Percentiles rank a stretch among this genome's conserved stretches.
Conservation (phyloP, 352 stramenopile genomes). For the Pythium oligandrum region DNA sequence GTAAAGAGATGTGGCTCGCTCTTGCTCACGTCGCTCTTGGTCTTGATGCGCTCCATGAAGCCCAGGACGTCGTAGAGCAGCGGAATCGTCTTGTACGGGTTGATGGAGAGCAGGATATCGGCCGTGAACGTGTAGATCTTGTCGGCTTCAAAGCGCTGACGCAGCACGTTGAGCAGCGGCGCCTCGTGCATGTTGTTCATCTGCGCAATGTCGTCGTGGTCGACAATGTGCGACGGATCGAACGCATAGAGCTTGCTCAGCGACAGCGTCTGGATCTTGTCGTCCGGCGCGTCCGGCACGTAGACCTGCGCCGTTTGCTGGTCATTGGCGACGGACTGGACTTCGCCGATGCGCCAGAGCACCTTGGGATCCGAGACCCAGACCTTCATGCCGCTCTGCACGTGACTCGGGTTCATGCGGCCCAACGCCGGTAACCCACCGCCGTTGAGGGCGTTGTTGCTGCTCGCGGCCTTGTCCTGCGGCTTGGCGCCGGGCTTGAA, state of each 20-base stretch:
- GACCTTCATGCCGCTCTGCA: constrained; percentile 55
- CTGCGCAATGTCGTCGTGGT: constrained; percentile 79
- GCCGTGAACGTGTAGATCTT: constrained; percentile 87
- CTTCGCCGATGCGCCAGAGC: constrained; percentile 76
- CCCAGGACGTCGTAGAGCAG: constrained; percentile 74
- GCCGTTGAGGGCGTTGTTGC: constrained; percentile 3
- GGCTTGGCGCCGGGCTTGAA: neutral
- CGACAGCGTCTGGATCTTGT: constrained; percentile 48
- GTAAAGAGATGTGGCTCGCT: constrained; percentile 67
- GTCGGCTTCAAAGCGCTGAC: constrained; percentile 72
- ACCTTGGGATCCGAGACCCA: constrained; percentile 74
- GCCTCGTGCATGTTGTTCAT: constrained; percentile 91
- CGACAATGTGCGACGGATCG: constrained; percentile 78
- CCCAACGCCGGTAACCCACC: constrained; percentile 27
- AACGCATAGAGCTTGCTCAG: constrained; percentile 68
- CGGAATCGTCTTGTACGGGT: constrained; percentile 86
- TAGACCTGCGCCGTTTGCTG: constrained; percentile 52
- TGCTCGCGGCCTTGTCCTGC: neutral
- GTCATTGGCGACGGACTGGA: constrained; percentile 43
- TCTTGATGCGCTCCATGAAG: constrained; percentile 54
- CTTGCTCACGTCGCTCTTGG: constrained; percentile 6
- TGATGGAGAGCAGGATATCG: constrained; percentile 81
- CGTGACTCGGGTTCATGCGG: constrained; percentile 40
- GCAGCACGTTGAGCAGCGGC: constrained; percentile 71
- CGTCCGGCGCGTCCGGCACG: constrained; percentile 50